Evolutionary conservation across 2,329 filamentous ascomycete species (phyloP).

Genomic region (Penicillium frequentans): DNA sequence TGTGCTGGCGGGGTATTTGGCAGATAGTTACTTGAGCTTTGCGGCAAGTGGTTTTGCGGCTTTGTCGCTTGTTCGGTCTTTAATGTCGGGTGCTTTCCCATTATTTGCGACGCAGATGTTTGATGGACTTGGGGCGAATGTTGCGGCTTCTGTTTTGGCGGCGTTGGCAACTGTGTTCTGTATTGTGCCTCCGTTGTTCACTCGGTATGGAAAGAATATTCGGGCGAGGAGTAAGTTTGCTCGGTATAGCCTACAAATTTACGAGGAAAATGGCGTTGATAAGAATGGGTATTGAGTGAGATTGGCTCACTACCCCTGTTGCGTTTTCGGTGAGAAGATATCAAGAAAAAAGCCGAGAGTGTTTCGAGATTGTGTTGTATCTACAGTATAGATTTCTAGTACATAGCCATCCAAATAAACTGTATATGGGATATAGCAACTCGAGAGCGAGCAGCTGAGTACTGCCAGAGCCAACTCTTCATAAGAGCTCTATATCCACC

Average conservation of each 20-base stretch:
- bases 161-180: conserved; percentile 1
- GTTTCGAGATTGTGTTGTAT: not conserved
- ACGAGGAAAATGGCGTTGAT: conserved; percentile 27
- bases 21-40: conserved; percentile 46
- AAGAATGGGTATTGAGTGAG: conserved; percentile 14
- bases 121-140: conserved; percentile 27
- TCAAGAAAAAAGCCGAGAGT: not conserved
- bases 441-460: not conserved
- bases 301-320: not conserved
- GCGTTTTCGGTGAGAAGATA: not conserved
- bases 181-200: conserved; percentile 7
- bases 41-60: conserved; percentile 46
- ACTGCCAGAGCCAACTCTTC: not conserved
- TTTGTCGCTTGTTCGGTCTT: conserved; percentile 39
- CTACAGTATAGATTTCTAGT: not conserved
- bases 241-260: conserved; percentile 29
- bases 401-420: not conserved
- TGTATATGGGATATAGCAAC: not conserved
- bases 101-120: conserved; percentile 44
- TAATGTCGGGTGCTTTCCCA: conserved; percentile 38
- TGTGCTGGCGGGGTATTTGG: conserved; percentile 43
- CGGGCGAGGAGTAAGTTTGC: conserved; percentile 37
- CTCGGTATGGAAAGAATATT: conserved; percentile 2
- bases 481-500: not conserved
- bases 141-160: conserved; percentile 2